A percentile compares a stretch with the other conserved stretches of the same genome.
These are phyloP conservation scores for Gaultheria prostrata DNA, from an alignment of 148 eudicot species.

Conservation along the genomic window DNA sequence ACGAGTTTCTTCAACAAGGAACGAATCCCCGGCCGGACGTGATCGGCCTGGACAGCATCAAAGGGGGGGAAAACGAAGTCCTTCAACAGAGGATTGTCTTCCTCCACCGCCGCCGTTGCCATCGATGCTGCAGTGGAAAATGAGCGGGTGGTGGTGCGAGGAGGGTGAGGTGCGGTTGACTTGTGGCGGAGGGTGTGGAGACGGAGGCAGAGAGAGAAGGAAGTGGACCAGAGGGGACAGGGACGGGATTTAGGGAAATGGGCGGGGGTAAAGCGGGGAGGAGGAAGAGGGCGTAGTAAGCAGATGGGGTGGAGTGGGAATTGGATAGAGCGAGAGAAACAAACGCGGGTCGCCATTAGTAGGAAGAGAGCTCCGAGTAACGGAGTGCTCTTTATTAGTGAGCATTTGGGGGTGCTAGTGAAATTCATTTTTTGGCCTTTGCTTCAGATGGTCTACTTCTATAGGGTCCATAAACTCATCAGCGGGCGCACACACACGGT, in stretches of 20 bases:
- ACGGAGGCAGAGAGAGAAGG: constrained; percentile 61
- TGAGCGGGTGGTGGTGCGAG: constrained; percentile 23
- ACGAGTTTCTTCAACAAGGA: constrained; percentile 60
- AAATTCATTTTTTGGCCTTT: not conserved
- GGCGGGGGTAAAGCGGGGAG: constrained; percentile 20
- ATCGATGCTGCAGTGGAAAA: constrained; percentile 26
- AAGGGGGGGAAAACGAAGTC: constrained; percentile 86
- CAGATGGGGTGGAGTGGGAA: constrained; percentile 25
- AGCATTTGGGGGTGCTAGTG: not conserved
- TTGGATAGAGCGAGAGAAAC: constrained; percentile 28
- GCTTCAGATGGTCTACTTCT: too few relatives aligned
- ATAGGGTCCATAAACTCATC: too few relatives aligned
- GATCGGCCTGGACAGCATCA: constrained; percentile 63
- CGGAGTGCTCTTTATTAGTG: not conserved
- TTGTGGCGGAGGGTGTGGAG: constrained; percentile 12
- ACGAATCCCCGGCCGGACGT: constrained; percentile 87
- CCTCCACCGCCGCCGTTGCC: constrained; percentile 2
- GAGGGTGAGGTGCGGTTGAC: constrained; percentile 8
- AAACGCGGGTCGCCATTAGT: constrained; percentile 45
- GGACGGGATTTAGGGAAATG: constrained; percentile 38
- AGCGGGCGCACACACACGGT: too few relatives aligned
- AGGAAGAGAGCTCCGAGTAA: constrained; percentile 13
- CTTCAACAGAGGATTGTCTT: constrained; percentile 60
- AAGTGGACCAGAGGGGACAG: constrained; percentile 84
- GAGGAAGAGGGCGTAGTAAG: constrained; percentile 16